Conservation (phyloP, 2,329 filamentous ascomycete genomes). For the Monosporascus sp. region DNA sequence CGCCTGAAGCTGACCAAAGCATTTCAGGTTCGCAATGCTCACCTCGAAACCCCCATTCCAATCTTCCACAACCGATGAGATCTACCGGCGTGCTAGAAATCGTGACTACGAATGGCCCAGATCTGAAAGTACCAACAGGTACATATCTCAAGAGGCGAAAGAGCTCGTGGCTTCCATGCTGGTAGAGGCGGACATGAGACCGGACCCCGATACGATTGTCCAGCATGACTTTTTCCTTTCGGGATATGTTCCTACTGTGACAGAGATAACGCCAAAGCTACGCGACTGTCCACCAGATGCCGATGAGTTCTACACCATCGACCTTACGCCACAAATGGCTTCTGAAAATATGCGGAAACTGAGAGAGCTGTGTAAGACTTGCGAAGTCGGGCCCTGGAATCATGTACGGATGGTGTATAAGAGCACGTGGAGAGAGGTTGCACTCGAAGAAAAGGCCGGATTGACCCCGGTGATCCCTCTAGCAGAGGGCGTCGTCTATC, state of each 20-base stretch:
- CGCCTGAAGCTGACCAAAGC: conserved; percentile 13
- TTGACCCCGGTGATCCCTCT: conserved; percentile 60
- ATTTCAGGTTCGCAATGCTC: conserved; percentile 81
- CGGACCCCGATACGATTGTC: conserved; percentile 72
- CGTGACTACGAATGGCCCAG: conserved; percentile 78
- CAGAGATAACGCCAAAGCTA: conserved; percentile 54
- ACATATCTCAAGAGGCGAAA: conserved; percentile 70
- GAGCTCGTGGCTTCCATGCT: conserved; percentile 73
- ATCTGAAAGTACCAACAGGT: conserved; percentile 58
- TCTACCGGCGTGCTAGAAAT: conserved; percentile 66
- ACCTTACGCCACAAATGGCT: conserved; percentile 40
- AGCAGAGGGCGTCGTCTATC: conserved; percentile 56
- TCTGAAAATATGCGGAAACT: conserved; percentile 46
- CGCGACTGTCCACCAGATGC: conserved; percentile 53
- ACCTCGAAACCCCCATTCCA: conserved; percentile 96
- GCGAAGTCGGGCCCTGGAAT: conserved; percentile 53
- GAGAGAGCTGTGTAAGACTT: conserved; percentile 52
- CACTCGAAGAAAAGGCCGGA: conserved; percentile 61
- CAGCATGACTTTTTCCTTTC: conserved; percentile 74
- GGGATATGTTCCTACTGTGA: conserved; percentile 62
- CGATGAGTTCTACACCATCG: conserved; percentile 51
- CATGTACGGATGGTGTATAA: conserved; percentile 42
- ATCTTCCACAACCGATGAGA: conserved; percentile 81
- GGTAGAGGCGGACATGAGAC: conserved; percentile 68
- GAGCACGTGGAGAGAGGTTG: conserved; percentile 61